A percentile compares a stretch with the other conserved stretches of the same genome.
These are phyloP conservation scores for Cryptococcus amylolentus DNA, from an alignment of 1,284 basidiomycete species.

Conservation along the genomic window DNA sequence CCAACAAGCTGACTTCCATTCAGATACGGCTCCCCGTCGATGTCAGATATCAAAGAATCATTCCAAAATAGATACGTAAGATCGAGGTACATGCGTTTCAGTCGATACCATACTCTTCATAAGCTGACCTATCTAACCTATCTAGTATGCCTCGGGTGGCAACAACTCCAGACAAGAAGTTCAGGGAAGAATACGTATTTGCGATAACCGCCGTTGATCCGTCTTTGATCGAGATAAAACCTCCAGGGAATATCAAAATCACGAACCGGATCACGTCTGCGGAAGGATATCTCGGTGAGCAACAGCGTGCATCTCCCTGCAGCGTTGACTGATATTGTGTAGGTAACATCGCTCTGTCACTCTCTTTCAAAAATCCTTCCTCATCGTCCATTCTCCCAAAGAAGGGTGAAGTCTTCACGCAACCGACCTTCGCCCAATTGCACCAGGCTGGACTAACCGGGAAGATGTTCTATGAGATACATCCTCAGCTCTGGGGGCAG, in stretches of 20 bases:
- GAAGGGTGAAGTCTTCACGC: slow-evolving; percentile 20
- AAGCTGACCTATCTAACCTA: not conserved
- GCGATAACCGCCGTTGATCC: slow-evolving; percentile 42
- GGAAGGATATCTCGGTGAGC: slow-evolving; percentile 42
- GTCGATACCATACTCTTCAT: not conserved
- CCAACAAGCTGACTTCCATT: not conserved
- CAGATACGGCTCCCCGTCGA: slow-evolving; percentile 36
- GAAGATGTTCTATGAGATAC: slow-evolving; percentile 46
- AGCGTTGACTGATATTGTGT: not conserved
- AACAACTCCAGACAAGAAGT: slow-evolving; percentile 1
- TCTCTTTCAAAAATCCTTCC: slow-evolving; percentile 6
- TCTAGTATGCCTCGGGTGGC: slow-evolving; percentile 16
- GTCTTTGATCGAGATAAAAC: slow-evolving; percentile 12
- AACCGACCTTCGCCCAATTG: slow-evolving; percentile 25
- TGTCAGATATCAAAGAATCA: slow-evolving; percentile 29
- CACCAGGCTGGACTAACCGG: slow-evolving; percentile 21
- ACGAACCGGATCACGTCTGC: slow-evolving; percentile 29
- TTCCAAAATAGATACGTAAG: slow-evolving; percentile 40
- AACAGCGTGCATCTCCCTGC: not conserved
- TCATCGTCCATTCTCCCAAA: slow-evolving; percentile 15
- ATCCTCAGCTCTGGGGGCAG: slow-evolving; percentile 46
- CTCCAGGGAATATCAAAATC: slow-evolving; percentile 22
- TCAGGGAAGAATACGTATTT: slow-evolving; percentile 38
- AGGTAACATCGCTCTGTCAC: slow-evolving; percentile 43
- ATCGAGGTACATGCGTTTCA: slow-evolving; percentile 12